Evolutionary conservation across 306 rosid species (phyloP).

Genomic region (Quercus mongolica): DNA sequence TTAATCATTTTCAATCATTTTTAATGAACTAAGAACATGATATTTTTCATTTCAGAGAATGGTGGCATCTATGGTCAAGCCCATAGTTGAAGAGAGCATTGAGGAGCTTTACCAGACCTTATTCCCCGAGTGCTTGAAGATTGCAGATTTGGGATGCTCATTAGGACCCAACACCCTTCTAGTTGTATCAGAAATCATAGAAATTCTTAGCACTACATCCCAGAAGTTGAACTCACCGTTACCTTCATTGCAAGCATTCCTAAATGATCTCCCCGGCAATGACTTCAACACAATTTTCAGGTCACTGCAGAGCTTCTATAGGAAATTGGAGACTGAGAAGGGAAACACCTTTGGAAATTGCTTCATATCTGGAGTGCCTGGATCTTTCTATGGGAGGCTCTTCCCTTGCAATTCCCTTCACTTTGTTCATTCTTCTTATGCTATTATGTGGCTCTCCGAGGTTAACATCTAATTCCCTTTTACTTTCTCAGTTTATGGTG

Average conservation of each 20-base stretch:
- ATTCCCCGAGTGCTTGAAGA: slow-evolving; percentile 27
- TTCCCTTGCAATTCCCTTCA: slow-evolving; percentile 37
- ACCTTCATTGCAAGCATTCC: slow-evolving; percentile 6
- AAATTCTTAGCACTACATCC: no score
- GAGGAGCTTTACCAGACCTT: background rate
- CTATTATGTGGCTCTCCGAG: no score
- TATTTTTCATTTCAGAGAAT: background rate
- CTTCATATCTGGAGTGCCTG: slow-evolving; percentile 45
- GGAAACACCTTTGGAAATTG: slow-evolving; percentile 22
- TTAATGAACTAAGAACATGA: no score
- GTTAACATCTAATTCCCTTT: no score
- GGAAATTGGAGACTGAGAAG: background rate
- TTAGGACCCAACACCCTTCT: background rate
- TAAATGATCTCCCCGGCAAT: slow-evolving; percentile 27
- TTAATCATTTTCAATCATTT: no score
- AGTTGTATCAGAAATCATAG: no score
- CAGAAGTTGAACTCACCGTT: background rate
- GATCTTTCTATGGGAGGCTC: slow-evolving; percentile 48
- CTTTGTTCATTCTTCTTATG: slow-evolving; percentile 40
- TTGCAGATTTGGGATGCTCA: slow-evolving; percentile 55
- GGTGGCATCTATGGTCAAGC: background rate
- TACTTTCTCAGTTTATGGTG: no score
- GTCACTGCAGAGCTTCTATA: slow-evolving; percentile 28
- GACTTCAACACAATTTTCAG: slow-evolving; percentile 30
- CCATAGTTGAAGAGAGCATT: slow-evolving; percentile 17